phyloP scores from a whole-genome alignment of 495 filamentous ascomycete species.

The Aspergillus conjunctus region DNA sequence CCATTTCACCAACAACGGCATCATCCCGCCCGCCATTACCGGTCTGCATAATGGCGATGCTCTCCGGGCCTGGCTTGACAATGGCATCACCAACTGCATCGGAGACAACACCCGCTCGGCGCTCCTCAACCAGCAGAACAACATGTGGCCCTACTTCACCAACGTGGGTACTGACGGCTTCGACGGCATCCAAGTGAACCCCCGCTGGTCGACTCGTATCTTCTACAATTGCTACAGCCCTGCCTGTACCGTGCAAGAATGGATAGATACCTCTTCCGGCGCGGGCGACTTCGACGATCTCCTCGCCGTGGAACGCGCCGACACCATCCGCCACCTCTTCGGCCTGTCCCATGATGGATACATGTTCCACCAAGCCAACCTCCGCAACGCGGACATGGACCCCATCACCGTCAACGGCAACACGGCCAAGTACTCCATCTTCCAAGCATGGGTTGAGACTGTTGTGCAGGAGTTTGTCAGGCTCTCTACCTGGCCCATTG shows the following conservation, averaged over 20 bases:
- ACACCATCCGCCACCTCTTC: conserved; percentile 58
- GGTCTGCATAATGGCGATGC: conserved; percentile 67
- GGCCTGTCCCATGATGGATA: conserved; percentile 54
- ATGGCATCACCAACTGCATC: conserved; percentile 60
- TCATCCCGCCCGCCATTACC: conserved; percentile 66
- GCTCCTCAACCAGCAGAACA: conserved; percentile 50
- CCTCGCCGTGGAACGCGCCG: conserved; percentile 49
- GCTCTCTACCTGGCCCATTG: conserved; percentile 60
- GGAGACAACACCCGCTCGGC: conserved; percentile 63
- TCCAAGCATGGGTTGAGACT: conserved; percentile 65
- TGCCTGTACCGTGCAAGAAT: conserved; percentile 58
- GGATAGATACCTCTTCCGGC: conserved; percentile 61
- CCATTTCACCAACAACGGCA: conserved; percentile 52
- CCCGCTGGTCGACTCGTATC: conserved; percentile 63
- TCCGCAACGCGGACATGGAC: conserved; percentile 52
- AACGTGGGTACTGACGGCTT: conserved; percentile 54
- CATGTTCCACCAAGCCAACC: conserved; percentile 60
- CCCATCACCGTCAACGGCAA: conserved; percentile 55
- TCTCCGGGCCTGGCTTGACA: conserved; percentile 59
- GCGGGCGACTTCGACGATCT: conserved; percentile 52
- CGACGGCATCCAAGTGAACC: conserved; percentile 59
- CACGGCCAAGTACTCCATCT: conserved; percentile 50
- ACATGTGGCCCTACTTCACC: conserved; percentile 59
- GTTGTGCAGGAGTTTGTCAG: conserved; percentile 58
- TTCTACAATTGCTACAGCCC: conserved; percentile 66